Conservation (phyloP, 2,329 filamentous ascomycete genomes). For the Acephala macrosclerotiorum region DNA sequence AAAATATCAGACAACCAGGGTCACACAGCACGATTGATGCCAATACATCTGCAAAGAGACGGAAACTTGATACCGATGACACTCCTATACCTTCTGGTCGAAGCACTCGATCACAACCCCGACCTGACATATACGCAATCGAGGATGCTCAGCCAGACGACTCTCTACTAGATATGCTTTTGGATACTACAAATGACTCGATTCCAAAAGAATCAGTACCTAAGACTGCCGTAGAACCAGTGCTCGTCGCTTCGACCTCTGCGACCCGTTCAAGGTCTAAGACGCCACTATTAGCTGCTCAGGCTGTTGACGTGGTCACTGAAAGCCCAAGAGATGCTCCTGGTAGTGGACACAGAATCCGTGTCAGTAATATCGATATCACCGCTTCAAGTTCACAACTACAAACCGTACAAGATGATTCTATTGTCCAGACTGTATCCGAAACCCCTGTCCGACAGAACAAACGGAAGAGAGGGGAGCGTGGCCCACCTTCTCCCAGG, state of each 20-base stretch:
- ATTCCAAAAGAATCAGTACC: constrained; percentile 5
- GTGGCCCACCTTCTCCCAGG: background rate
- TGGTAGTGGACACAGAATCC: constrained; percentile 60
- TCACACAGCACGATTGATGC: constrained; percentile 38
- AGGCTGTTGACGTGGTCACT: constrained; percentile 51
- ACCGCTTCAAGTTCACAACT: constrained; percentile 26
- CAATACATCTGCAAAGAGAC: constrained; percentile 45
- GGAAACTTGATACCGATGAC: constrained; percentile 41
- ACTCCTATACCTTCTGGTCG: constrained; percentile 32
- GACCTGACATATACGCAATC: constrained; percentile 37
- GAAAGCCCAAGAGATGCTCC: constrained; percentile 63
- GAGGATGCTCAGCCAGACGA: constrained; percentile 24
- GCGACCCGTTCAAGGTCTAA: constrained; percentile 16
- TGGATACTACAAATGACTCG: constrained; percentile 19
- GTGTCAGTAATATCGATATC: constrained; percentile 50
- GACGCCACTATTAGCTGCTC: constrained; percentile 20
- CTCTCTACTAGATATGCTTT: background rate
- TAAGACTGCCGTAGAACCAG: constrained; percentile 1
- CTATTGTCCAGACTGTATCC: constrained; percentile 4
- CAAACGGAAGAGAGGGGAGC: constrained; percentile 35
- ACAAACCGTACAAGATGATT: constrained; percentile 27
- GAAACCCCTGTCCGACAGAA: constrained; percentile 30
- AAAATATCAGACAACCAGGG: constrained; percentile 7
- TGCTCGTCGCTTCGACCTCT: background rate
- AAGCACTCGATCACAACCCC: constrained; percentile 38